Evolutionary conservation across 2,329 filamentous ascomycete genomes (phyloP).

Genomic region (Diplodia seriata): DNA sequence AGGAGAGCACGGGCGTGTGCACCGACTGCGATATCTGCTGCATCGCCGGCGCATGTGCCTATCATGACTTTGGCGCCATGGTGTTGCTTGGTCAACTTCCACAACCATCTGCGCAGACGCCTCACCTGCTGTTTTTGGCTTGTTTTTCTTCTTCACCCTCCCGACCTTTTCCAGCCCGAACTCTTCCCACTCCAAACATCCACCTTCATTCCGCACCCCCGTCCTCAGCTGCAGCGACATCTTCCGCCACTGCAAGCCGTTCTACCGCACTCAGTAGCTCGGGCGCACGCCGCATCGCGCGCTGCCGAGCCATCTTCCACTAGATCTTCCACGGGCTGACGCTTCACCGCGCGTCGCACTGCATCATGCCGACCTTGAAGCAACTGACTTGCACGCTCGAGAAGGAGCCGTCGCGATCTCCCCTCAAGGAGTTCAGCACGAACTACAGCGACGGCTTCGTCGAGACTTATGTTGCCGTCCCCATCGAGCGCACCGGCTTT

Average conservation of each 20-base stretch:
- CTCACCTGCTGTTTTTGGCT: neutral
- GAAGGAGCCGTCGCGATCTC: slow-evolving; percentile 51
- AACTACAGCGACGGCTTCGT: slow-evolving; percentile 60
- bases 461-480: slow-evolving; percentile 60
- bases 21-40: neutral
- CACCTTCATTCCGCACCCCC: neutral
- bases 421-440: slow-evolving; percentile 58
- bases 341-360: neutral
- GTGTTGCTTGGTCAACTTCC: neutral
- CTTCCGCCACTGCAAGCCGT: neutral
- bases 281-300: neutral
- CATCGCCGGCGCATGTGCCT: neutral
- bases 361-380: slow-evolving; percentile 60
- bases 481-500: slow-evolving; percentile 54
- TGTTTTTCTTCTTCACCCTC: neutral
- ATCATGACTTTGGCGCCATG: neutral
- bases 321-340: neutral
- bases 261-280: no score
- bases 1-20: no score
- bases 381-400: slow-evolving; percentile 61
- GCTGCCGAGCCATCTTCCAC: neutral
- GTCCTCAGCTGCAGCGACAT: neutral
- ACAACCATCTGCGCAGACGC: neutral
- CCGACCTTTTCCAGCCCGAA: neutral
- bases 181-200: neutral